Percentiles rank a stretch among this genome's conserved stretches.
phyloP scores from a whole-genome alignment of 345 rosid genomes.

The Cardiospermum halicacabum region DNA sequence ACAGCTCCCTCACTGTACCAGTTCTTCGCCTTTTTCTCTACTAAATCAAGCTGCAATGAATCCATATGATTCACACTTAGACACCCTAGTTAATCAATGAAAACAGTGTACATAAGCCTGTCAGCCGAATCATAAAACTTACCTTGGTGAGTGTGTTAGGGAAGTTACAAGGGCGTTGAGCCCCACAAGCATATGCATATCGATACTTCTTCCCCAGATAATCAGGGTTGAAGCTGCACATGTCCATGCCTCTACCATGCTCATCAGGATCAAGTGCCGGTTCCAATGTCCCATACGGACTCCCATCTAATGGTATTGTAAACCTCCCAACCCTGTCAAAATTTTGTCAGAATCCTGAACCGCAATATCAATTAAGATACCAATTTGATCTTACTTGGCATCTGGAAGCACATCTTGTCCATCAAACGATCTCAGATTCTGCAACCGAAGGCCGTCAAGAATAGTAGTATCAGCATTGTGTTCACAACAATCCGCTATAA shows the following conservation, averaged over 20 bases:
- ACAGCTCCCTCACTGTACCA: constrained; percentile 77
- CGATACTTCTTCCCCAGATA: constrained; percentile 67
- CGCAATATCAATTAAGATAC: too few species aligned
- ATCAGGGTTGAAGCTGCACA: constrained; percentile 89
- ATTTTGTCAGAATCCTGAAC: too few species aligned
- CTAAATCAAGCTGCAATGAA: constrained; percentile 57
- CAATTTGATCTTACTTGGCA: constrained; percentile 72
- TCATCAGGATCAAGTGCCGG: constrained; percentile 82
- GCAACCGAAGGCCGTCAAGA: constrained; percentile 69
- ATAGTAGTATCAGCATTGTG: constrained; percentile 77
- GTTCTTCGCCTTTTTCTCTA: constrained; percentile 65
- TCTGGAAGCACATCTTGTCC: constrained; percentile 73
- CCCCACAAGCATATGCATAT: constrained; percentile 92
- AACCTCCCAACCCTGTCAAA: constrained; percentile 97
- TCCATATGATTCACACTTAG: background rate
- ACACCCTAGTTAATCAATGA: background rate
- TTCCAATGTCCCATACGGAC: constrained; percentile 62
- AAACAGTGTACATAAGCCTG: background rate
- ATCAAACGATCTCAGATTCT: constrained; percentile 59
- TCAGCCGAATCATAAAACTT: background rate
- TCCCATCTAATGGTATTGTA: constrained; percentile 79
- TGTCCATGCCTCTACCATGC: constrained; percentile 96
- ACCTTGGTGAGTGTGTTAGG: constrained; percentile 97
- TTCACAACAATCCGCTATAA: constrained; percentile 89
- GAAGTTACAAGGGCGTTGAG: constrained; percentile 88